Base-by-base conservation (phyloP, 495 filamentous ascomycete genomes). In the Neurospora sp. region DNA sequence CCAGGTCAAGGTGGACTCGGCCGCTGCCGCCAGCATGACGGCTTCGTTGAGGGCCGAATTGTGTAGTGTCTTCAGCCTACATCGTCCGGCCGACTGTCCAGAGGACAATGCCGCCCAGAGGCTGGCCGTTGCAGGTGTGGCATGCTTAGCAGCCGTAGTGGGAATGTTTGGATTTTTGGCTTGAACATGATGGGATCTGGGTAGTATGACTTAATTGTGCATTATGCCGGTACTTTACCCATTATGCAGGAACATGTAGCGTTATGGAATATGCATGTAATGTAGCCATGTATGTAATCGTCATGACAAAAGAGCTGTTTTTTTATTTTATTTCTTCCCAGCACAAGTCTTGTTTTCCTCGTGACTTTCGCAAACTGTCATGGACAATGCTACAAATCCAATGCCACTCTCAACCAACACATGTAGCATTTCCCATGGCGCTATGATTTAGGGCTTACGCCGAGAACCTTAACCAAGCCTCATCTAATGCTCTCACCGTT, bases 11-110 rank as follows among this genome's bases (percentile, higher is more conserved):
- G 27, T 74, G n/a, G 39, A 44, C 70, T 40, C 68, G 8, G 70
- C 73, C n/a, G 44, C 16, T 9, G 68, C 74, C 37, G 70, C 73
- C 17, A 76, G 70, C 70, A 74, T 74, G 8, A 40, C 72, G 20
- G 74, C 74, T 0, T 59, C 69, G 4, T 45, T 35, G 44, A 61
- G 27, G 27, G 53, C 53, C 27, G 1, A 35, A 35, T 35, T 61
- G 53, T 61, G 53, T 27, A 27, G 27, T 27, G 27, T 27, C 27
- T 27, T 27, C 27, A 27, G 27, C 27, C 27, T 27, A 27, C 27
- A 27, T 27, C 27, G 27, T 27, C 68, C 72, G 4, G 44, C 20
- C 37, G 37, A 73, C 22, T 61, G 53, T 16, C 53, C 53, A 0
- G 22, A 35, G 22, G 53, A 61, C 0, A 61, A 35, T 22, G 53